Evolutionary conservation across 2,329 filamentous ascomycete genomes (phyloP), one percentile per base, ranked within the genome.

Genomic region (Ilyonectria sp.): DNA sequence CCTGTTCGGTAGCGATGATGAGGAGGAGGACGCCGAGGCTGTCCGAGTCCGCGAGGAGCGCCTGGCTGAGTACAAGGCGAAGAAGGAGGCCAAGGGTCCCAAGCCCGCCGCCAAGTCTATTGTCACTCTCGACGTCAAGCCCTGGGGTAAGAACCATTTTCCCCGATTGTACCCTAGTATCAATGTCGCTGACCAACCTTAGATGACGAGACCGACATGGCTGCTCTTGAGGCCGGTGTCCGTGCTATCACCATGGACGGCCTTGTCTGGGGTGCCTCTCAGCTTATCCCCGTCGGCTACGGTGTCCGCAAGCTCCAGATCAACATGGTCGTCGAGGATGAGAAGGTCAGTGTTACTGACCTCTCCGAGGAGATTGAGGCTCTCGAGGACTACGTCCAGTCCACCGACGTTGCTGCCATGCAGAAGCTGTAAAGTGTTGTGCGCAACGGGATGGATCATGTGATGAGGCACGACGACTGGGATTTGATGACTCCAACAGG

Each of bases 241-340:
- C 93, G 94, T 79, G 84, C 86, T 74, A 95, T 98, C 76, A 90
- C 95, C 85, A 91, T 93, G 89, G 95, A 98, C 56, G 96, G 96
- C 86, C 93, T 99, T 71, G 91, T 97, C 72, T 99, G 96, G 96
- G 95, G 95, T 91, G 91, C 88, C 73, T 95, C 93, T 83, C 93
- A 96, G 89, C 87, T 97, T 74, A 92, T 97, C 59, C 83, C 95
- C 74, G 92, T 99, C 78, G 95, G 95, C 79, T 99, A 94, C 89
- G 96, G 96, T 89, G 97, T 99, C 89, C 96, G 93, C 90, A 98
- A 98, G 91, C 91, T 99, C 72, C 95, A 98, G 90, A 97, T 99
- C 88, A 98, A 94, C 92, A 85, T 98, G 76, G 94, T 98, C 77
- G 87, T 98, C 74, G 96, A 98, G 89, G 96, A 99, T 82, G 95